Evolutionary conservation across 129 eudicot genomes (phyloP).

Genomic region (Centaurea solstitialis): DNA sequence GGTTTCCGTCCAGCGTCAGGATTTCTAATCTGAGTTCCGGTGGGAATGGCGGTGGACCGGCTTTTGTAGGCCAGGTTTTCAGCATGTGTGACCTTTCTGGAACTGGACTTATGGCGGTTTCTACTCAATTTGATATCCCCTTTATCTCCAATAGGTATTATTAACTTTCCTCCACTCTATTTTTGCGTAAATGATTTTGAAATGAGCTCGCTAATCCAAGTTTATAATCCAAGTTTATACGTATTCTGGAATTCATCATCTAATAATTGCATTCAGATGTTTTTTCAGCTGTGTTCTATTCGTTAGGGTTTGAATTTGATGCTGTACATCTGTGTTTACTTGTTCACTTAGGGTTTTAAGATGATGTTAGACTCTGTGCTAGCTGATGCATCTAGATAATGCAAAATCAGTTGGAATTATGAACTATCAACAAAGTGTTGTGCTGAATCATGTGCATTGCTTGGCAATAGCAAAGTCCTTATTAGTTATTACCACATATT

Average conservation of each 20-base stretch:
- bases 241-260: not conserved
- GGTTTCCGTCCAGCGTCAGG: conserved; percentile 67
- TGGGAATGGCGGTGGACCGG: conserved; percentile 74
- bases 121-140: conserved; percentile 83
- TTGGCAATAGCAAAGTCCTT: conserved; percentile 1
- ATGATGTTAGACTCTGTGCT: conserved; percentile 2
- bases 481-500: not conserved
- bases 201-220: not conserved
- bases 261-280: not conserved
- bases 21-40: conserved; percentile 46
- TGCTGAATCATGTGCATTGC: not conserved
- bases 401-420: not conserved
- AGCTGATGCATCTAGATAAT: conserved; percentile 10
- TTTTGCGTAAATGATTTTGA: not conserved
- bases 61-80: conserved; percentile 95
- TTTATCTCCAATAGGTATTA: conserved; percentile 77
- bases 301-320: conserved; percentile 16
- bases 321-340: not conserved
- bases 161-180: not conserved
- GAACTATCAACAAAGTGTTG: not conserved
- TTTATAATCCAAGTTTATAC: not conserved
- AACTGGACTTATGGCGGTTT: conserved; percentile 87
- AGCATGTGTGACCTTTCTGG: conserved; percentile 95
- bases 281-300: not conserved
- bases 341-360: not conserved